Base-by-base conservation (phyloP, 2,329 filamentous ascomycete species). In the Pochonia chlamydosporia region DNA sequence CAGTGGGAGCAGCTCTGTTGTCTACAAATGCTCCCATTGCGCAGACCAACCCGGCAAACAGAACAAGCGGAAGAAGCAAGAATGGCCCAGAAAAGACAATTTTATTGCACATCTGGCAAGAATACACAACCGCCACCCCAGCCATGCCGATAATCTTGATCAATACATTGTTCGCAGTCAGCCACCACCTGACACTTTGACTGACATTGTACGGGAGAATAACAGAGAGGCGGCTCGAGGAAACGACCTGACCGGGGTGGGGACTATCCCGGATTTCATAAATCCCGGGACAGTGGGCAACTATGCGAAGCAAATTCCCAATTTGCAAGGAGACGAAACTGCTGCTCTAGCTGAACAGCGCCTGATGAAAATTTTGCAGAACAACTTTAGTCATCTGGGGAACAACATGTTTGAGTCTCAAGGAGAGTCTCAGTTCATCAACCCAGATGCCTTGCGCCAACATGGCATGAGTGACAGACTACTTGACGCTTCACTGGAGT, bases 61-160 rank as follows among this genome's bases (percentile, higher is more conserved):
- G 6, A 62, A 57, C 35, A 45, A 44, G 13, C 49, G 70, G 1
- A 95, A 95, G 62, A 68, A 48, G 21, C 44, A 21, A 5, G 42
- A 75, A 30, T 96, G 88, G 88, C 85, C 86, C 1, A 79, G 91
- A 20, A 72, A 84, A 43, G 91, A 96, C 64, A 96, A 96, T 59
- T 96, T 96, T 63, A 84, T 84, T 51, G 81, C 85, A 30, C 91
- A 96, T 60, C 74, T 95, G 40, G 72, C 69, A 43, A 78, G 84
- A 10, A 81, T 88, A 57, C 90, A 96, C 61, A 51, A 53, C 0
- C 61, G 63, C 3, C 24, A 59, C 1, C 60, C 73, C 9, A 48
- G 50, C 3, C 50, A 61, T 3, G 70, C 72, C 3, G 64, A 67
- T 16, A 66, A 72, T 26, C 51, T 78, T 4, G 59, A 62, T 18